phyloP scores from a whole-genome alignment of 495 filamentous ascomycete genomes.

The Penicillium soppii region DNA sequence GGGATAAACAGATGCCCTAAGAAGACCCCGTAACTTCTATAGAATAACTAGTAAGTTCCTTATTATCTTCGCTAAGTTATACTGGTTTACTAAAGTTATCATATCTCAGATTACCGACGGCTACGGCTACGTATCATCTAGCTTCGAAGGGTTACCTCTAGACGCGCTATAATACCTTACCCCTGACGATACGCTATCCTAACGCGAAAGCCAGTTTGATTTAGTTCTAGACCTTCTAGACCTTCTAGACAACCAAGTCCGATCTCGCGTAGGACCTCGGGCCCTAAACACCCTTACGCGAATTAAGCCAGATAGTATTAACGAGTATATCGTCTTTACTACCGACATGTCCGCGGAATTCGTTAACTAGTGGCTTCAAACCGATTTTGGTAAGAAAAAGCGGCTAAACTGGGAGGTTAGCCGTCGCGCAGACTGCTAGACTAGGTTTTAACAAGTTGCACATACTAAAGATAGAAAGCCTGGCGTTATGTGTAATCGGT shows the following conservation, averaged over 20 bases:
- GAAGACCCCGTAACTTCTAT: neutral
- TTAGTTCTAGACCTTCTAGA: neutral
- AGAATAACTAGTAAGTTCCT: neutral
- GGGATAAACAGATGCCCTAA: neutral
- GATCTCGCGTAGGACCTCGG: neutral
- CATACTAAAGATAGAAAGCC: slow-evolving; percentile 4
- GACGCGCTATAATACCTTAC: neutral
- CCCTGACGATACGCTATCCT: neutral
- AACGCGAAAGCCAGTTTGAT: neutral
- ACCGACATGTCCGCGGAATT: neutral
- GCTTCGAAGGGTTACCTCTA: neutral
- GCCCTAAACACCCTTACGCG: neutral
- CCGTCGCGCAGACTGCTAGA: neutral
- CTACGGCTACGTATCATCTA: neutral
- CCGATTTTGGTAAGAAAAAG: neutral
- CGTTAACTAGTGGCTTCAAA: slow-evolving; percentile 6
- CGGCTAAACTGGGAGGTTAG: neutral
- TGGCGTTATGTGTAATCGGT: slow-evolving; percentile 8
- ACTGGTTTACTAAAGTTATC: neutral
- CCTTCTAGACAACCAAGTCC: too few relatives aligned
- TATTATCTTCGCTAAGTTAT: neutral
- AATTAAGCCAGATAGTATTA: slow-evolving; percentile 1
- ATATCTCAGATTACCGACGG: neutral
- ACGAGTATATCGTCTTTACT: neutral
- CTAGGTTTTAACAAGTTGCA: slow-evolving; percentile 8